Evolutionary conservation across 2,329 filamentous ascomycete species (phyloP).

Genomic region (Penicillium janthinellum): DNA sequence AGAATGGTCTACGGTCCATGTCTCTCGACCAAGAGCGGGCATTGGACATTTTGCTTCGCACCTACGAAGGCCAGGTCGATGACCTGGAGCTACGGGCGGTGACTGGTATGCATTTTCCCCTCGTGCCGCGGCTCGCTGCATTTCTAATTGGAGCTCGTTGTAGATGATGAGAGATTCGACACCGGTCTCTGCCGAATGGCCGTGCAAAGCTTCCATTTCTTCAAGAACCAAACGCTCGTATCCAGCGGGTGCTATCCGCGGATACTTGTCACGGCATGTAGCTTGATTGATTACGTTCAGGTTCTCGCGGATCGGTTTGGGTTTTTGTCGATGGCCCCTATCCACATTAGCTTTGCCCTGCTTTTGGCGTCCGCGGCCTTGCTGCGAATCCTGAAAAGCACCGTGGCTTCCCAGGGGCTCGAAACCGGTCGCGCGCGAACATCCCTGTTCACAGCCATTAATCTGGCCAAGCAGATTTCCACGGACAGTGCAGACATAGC

Average conservation of each 20-base stretch:
- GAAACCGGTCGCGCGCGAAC: constrained; percentile 38
- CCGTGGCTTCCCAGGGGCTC: constrained; percentile 28
- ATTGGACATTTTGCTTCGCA: constrained; percentile 40
- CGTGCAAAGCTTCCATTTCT: constrained; percentile 42
- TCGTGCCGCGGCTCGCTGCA: no score
- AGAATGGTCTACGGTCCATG: constrained; percentile 44
- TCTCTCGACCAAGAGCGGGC: constrained; percentile 41
- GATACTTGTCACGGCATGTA: constrained; percentile 34
- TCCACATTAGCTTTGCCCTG: constrained; percentile 33
- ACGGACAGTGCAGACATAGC: constrained; percentile 40
- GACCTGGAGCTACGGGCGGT: constrained; percentile 38
- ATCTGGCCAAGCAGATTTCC: constrained; percentile 42
- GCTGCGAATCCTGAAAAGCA: constrained; percentile 44
- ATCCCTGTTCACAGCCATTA: constrained; percentile 41
- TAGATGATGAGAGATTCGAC: constrained; percentile 38
- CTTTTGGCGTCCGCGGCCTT: constrained; percentile 37
- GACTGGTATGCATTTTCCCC: constrained; percentile 28
- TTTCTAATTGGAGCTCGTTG: not conserved
- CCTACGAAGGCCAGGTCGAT: constrained; percentile 40
- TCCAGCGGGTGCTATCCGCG: constrained; percentile 31
- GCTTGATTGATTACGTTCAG: constrained; percentile 34
- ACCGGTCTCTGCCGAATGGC: constrained; percentile 34
- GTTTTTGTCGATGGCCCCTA: constrained; percentile 28
- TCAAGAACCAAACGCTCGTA: constrained; percentile 33
- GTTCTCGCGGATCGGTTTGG: constrained; percentile 24